Evolutionary conservation across 2,329 filamentous ascomycete species (phyloP), one percentile per base, ranked within the genome.

Genomic region (Pleoardoris graminearum): DNA sequence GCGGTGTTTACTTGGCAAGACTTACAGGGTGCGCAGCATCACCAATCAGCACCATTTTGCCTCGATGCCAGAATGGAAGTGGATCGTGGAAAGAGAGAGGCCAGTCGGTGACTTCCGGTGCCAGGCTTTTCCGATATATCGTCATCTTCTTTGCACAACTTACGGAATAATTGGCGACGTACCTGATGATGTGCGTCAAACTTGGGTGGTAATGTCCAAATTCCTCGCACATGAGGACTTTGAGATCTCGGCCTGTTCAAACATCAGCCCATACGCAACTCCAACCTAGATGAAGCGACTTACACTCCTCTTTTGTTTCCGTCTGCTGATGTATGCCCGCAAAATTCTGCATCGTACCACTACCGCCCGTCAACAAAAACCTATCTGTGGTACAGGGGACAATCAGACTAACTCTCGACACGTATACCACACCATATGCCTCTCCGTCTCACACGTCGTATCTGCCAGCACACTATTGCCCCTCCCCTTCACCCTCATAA

Each of bases 401-500:
- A 17, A 8, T 16, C 11, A 3, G 1, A 27, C 25, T 27, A 25
- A 51, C 49, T 27, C 36, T 32, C 46, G 27, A 30, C 51, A 53
- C 2, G 16, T 36, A n/a, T 53, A 53, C 51, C 51, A 53, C 3
- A 46, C 35, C 19, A 53, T 46, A 36, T 53, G 37, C 33, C 51
- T 53, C 33, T 41, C 30, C n/a, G 39, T 30, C 4, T 19, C 30
- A 27, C 25, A 27, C 25, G 25, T 27, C 25, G 25, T 27, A 27
- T 27, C 25, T 10, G 25, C 25, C 10, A 27, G 10, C 25, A 27
- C 30, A 5, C 33, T 21, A 7, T 35, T 38, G 14, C 16, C 32
- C 1, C 3, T 35, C 4, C 35, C 46, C 19, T 53, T 53, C 12
- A 6, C 7, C 3, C 7, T 29, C 27, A 30, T 10, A 11, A 22